Evolutionary conservation across 495 filamentous ascomycete genomes (phyloP).

Genomic region (Alectoria sarmentosa): DNA sequence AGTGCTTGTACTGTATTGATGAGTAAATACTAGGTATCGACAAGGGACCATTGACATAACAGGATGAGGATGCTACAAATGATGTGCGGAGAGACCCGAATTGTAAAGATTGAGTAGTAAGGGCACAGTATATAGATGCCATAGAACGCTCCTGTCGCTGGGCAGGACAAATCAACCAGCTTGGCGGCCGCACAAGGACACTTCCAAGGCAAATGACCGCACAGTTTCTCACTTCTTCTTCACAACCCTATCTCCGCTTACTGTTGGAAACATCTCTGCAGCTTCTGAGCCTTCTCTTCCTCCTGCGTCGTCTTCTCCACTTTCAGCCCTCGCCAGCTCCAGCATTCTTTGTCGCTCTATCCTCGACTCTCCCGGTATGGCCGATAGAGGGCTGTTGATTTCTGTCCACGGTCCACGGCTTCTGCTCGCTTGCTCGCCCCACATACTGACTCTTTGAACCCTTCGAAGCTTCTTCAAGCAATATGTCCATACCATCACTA

Average conservation of each 20-base stretch:
- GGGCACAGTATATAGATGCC: not conserved
- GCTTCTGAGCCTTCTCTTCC: not conserved
- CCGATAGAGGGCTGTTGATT: constrained; percentile 9
- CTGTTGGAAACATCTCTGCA: not conserved
- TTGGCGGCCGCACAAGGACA: not conserved
- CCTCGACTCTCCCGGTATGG: constrained; percentile 39
- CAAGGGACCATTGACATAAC: not conserved
- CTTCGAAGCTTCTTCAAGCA: constrained; percentile 75
- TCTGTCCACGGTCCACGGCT: constrained; percentile 27
- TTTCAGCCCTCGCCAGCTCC: not conserved
- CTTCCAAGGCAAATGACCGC: not conserved
- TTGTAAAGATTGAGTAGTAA: not conserved
- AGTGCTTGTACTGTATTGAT: too few species aligned
- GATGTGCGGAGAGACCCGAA: not conserved
- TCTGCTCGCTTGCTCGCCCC: constrained; percentile 35
- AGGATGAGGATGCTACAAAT: not conserved
- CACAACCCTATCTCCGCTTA: not conserved
- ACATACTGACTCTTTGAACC: constrained; percentile 91
- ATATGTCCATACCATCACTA: constrained; percentile 67
- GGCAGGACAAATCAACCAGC: not conserved
- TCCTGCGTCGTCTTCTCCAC: not conserved
- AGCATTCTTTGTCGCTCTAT: constrained; percentile 31
- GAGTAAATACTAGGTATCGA: too few species aligned
- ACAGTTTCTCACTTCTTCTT: not conserved
- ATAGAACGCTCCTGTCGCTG: not conserved